Evolutionary conservation across 495 filamentous ascomycete species (phyloP), one percentile per base, ranked within the genome.

Genomic region (Sabuloglossum arenarium): DNA sequence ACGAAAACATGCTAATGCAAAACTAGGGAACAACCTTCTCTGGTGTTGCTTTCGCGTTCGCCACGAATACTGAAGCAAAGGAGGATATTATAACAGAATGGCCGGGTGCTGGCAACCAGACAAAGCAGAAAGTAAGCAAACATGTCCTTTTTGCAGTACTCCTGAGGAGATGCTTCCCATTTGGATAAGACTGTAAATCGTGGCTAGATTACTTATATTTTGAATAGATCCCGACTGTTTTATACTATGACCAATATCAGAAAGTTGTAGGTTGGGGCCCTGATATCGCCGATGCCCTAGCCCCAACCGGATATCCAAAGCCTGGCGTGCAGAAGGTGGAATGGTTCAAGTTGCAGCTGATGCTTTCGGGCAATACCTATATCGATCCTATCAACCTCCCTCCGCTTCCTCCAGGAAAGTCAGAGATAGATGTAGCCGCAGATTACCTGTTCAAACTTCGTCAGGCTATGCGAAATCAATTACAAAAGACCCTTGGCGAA

Each of bases 61-160:
- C 79, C n/a, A 84, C 79, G 19, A 83, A 83, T 64, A 82, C 79
- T 59, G 81, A 85, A 64, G 80, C 80, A 56, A 85, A 85, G 67
- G 81, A 85, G 66, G 81, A 85, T 64, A 85, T 85, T 58, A 85
- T 85, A 56, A 81, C 80, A 58, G 81, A 85, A 70, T 85, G 81
- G 81, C 81, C 81, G 10, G 81, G 81, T 49, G 80, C 81, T 14
- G 81, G 81, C 58, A 84, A 80, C 32, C 82, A 84, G 63, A 83
- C 81, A 28, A 85, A 84, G 62, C 81, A 85, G 67, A 85, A 85
- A 75, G 81, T 82, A 67, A 19, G 63, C 25, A 30, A n/a, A 57
- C 27, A 54, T 61, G 66, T 55, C 67, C 56, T 62, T 45, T 43
- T 21, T n/a, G 3, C 39, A 21, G 39, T 21, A 21, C 10, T 5